Evolutionary conservation across 2,329 filamentous ascomycete genomes (phyloP).

Genomic region (Talaromyces albobiverticillius): DNA sequence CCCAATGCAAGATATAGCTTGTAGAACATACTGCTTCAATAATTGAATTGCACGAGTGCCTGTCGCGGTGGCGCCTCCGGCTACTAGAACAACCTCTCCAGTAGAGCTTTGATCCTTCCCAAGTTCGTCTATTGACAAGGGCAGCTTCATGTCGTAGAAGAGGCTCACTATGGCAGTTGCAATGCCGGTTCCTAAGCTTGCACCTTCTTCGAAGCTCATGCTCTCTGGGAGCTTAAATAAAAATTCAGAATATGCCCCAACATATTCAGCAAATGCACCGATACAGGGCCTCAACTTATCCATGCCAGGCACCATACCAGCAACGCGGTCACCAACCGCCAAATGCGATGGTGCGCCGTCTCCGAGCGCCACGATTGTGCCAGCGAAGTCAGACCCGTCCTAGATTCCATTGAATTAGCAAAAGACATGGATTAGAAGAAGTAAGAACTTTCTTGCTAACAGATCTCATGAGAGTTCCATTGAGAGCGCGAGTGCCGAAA

Average conservation of each 20-base stretch:
- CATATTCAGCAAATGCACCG: slow-evolving; percentile 38
- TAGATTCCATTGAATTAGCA: too few relatives aligned
- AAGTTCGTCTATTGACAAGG: too few relatives aligned
- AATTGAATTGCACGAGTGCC: slow-evolving; percentile 48
- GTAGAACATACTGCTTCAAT: slow-evolving; percentile 26
- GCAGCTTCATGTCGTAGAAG: neutral
- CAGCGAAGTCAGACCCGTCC: slow-evolving; percentile 31
- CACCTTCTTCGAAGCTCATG: slow-evolving; percentile 28
- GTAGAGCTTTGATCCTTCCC: too few relatives aligned
- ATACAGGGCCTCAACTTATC: slow-evolving; percentile 23
- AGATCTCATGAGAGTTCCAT: too few relatives aligned
- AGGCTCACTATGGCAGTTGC: slow-evolving; percentile 16
- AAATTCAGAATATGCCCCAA: slow-evolving; percentile 26
- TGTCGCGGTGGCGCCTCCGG: slow-evolving; percentile 45
- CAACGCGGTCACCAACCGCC: slow-evolving; percentile 31
- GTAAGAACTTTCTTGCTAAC: too few relatives aligned
- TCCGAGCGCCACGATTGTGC: slow-evolving; percentile 31
- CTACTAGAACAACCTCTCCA: slow-evolving; percentile 37
- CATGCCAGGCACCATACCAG: slow-evolving; percentile 29
- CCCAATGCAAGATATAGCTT: too few relatives aligned
- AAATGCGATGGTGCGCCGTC: slow-evolving; percentile 15
- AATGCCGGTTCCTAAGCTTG: slow-evolving; percentile 28
- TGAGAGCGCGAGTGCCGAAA: too few relatives aligned
- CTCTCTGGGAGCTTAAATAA: slow-evolving; percentile 27
- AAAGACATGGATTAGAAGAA: too few relatives aligned